Percentiles rank a stretch among this genome's conserved stretches.
phyloP scores from a whole-genome alignment of 176 grass and related monocot species.

The Oryza coarctata region DNA sequence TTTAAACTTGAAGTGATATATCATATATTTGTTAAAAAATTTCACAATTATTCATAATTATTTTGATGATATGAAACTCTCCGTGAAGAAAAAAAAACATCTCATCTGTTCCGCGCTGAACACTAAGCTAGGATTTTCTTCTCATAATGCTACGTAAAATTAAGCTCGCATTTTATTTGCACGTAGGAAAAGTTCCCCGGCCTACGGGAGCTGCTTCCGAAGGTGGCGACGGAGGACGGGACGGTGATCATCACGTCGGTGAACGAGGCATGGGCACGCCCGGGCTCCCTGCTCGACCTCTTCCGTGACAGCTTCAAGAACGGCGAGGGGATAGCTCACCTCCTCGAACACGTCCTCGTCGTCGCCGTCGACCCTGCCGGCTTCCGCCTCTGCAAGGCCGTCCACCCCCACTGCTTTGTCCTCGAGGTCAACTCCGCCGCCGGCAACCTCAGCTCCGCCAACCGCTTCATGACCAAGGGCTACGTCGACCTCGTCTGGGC shows the following conservation, averaged over 20 bases:
- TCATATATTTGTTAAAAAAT: too few species aligned
- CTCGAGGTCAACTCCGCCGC: neutral
- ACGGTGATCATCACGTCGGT: conserved; percentile 63
- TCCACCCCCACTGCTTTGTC: conserved; percentile 46
- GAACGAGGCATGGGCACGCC: conserved; percentile 55
- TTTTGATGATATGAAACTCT: too few species aligned
- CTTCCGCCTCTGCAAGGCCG: conserved; percentile 34
- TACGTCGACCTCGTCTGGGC: conserved; percentile 52
- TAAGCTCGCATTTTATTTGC: too few species aligned
- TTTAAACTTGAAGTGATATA: too few species aligned
- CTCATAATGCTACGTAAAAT: too few species aligned
- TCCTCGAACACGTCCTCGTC: conserved; percentile 36
- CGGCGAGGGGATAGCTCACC: conserved; percentile 35
- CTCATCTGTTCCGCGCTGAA: too few species aligned
- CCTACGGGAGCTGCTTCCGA: conserved; percentile 37
- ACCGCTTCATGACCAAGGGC: conserved; percentile 28
- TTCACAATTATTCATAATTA: too few species aligned
- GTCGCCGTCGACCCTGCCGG: conserved; percentile 45
- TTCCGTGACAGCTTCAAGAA: conserved; percentile 56
- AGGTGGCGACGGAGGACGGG: conserved; percentile 40
- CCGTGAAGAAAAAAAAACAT: too few species aligned
- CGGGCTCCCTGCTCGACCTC: conserved; percentile 41
- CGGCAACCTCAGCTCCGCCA: conserved; percentile 21
- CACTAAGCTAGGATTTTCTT: too few species aligned
- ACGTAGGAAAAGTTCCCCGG: neutral